phyloP scores from a whole-genome alignment of 257 asterid species.

The Solanum neorickii region DNA sequence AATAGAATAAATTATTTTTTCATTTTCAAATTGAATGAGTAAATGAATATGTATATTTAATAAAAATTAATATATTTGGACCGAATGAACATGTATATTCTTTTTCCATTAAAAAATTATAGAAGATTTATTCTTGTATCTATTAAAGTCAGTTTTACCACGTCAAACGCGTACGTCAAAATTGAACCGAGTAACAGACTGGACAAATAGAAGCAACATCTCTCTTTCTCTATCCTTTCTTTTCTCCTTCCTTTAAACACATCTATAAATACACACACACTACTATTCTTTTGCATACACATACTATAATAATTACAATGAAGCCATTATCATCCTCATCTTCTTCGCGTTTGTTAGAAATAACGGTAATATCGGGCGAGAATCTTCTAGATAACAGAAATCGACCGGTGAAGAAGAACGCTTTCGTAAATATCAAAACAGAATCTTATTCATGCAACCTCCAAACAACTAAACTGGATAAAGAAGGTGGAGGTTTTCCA shows the following conservation, averaged over 20 bases:
- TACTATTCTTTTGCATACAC: not conserved
- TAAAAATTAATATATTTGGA: too few species aligned
- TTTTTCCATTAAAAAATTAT: too few species aligned
- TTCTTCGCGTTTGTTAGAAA: constrained; percentile 23
- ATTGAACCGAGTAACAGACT: not conserved
- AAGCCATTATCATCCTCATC: not conserved
- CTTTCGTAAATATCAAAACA: constrained; percentile 31
- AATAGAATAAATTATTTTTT: too few species aligned
- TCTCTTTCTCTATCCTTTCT: constrained; percentile 23
- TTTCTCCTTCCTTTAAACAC: constrained; percentile 3
- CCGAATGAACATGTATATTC: not conserved
- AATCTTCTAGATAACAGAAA: constrained; percentile 16
- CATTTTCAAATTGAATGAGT: too few species aligned
- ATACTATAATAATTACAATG: not conserved
- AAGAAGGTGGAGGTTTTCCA: constrained; percentile 47
- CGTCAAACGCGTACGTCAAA: not conserved
- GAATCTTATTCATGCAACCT: constrained; percentile 12
- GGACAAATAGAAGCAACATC: constrained; percentile 19
- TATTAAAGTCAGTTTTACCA: not conserved
- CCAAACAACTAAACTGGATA: constrained; percentile 26
- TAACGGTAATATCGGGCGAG: constrained; percentile 67
- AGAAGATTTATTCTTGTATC: not conserved
- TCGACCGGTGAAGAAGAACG: constrained; percentile 26
- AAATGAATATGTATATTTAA: too few species aligned
- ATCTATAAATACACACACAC: not conserved